Percentiles rank a stretch among this genome's conserved stretches.
Conservation (phyloP, 768 basidiomycete species). For the Bullera alba region DNA sequence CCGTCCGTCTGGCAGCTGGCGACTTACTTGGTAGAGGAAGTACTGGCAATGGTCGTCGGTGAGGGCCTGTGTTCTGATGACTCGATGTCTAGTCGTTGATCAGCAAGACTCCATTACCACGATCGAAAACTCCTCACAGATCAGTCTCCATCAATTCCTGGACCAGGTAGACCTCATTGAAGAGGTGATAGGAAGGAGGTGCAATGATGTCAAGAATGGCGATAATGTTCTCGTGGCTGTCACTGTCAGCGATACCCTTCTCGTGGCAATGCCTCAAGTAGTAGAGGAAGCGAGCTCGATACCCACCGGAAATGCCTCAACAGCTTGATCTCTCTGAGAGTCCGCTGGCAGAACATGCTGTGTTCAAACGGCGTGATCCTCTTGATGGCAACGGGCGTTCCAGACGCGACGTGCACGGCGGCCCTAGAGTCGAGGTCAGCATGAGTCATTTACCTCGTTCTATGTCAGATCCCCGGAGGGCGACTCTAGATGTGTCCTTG, state of each 20-base stretch:
- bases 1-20: conserved; percentile 1
- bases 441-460: background rate
- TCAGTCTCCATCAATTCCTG: conserved; percentile 77
- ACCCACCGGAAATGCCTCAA: conserved; percentile 58
- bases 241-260: background rate
- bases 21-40: conserved; percentile 75
- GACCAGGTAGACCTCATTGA: conserved; percentile 68
- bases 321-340: conserved; percentile 84
- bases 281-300: background rate
- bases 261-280: conserved; percentile 30
- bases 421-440: conserved; percentile 46
- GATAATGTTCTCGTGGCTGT: conserved; percentile 79
- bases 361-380: conserved; percentile 93
- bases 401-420: conserved; percentile 68
- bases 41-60: conserved; percentile 96
- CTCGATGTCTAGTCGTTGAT: conserved; percentile 57
- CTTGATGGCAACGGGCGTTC: conserved; percentile 88
- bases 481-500: no score
- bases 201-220: conserved; percentile 88
- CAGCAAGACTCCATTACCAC: background rate
- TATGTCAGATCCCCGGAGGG: no score
- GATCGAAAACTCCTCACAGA: conserved; percentile 47
- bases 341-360: conserved; percentile 47
- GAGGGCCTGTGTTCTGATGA: conserved; percentile 87
- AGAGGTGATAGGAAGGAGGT: conserved; percentile 65